Evolutionary conservation across 176 grass and related monocot genomes (phyloP).

Genomic region (Ensete glaucum): DNA sequence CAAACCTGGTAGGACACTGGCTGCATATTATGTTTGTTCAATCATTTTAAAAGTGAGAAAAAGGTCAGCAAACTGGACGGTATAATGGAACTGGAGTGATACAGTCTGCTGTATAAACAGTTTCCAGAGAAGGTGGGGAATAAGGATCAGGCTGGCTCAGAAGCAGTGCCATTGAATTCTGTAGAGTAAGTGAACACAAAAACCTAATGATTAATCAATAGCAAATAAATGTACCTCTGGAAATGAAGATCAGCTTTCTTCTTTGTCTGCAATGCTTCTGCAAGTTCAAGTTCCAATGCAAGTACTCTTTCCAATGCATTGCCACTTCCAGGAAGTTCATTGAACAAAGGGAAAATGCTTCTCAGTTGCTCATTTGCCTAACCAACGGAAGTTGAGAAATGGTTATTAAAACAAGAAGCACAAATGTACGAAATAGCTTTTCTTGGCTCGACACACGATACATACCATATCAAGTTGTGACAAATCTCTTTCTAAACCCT

Average conservation of each 20-base stretch:
- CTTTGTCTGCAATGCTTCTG: constrained; percentile 75
- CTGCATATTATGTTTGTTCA: too few relatives aligned
- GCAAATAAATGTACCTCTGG: constrained; percentile 35
- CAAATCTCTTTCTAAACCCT: constrained; percentile 71
- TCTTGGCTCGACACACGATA: not conserved
- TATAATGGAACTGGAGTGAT: too few relatives aligned
- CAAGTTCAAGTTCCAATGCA: constrained; percentile 90
- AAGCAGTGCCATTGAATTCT: too few relatives aligned
- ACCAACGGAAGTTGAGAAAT: constrained; percentile 16
- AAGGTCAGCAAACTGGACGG: too few relatives aligned
- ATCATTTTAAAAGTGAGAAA: too few relatives aligned
- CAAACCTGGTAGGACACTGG: too few relatives aligned
- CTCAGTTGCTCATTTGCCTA: constrained; percentile 87
- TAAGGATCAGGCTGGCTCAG: too few relatives aligned
- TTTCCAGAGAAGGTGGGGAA: too few relatives aligned
- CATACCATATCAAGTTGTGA: constrained; percentile 87
- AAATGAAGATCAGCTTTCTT: constrained; percentile 53
- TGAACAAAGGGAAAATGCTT: constrained; percentile 71
- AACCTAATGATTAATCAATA: too few relatives aligned
- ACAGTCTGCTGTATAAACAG: too few relatives aligned
- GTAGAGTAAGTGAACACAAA: too few relatives aligned
- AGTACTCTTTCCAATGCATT: constrained; percentile 89
- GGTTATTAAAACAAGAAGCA: constrained; percentile 9
- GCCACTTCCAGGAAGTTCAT: constrained; percentile 79
- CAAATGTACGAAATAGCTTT: not conserved